These are phyloP conservation scores for Candida golubevii DNA, from an alignment of 805 yeast species.

Conservation along the genomic window DNA sequence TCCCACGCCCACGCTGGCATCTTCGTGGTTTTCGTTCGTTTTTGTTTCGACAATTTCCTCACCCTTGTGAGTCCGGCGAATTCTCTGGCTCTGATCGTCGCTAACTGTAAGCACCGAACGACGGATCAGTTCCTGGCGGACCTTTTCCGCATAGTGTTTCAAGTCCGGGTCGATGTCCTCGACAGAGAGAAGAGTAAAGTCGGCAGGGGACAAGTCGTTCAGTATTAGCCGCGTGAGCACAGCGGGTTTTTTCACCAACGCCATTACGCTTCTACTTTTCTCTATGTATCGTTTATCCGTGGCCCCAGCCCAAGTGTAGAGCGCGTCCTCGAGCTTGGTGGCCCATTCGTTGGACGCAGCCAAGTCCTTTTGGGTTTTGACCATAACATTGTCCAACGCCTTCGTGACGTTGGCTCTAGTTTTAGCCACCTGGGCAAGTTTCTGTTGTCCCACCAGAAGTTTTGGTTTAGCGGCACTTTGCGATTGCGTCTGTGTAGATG, in stretches of 20 bases:
- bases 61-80: slow-evolving; percentile 82
- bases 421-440: slow-evolving; percentile 20
- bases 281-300: slow-evolving; percentile 51
- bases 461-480: background rate
- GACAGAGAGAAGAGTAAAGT: slow-evolving; percentile 60
- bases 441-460: background rate
- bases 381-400: slow-evolving; percentile 48
- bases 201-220: slow-evolving; percentile 48
- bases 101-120: slow-evolving; percentile 62
- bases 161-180: slow-evolving; percentile 81
- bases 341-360: slow-evolving; percentile 44
- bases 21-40: slow-evolving; percentile 23
- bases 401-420: slow-evolving; percentile 47
- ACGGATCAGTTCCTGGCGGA: slow-evolving; percentile 62
- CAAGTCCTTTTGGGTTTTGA: slow-evolving; percentile 9
- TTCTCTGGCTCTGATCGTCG: slow-evolving; percentile 50
- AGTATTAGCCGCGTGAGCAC: slow-evolving; percentile 56
- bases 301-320: slow-evolving; percentile 34
- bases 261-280: slow-evolving; percentile 61
- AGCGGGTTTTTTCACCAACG: slow-evolving; percentile 56
- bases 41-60: slow-evolving; percentile 67
- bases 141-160: slow-evolving; percentile 64
- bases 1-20: slow-evolving; percentile 22
- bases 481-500: background rate
- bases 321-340: slow-evolving; percentile 46